Conservation (phyloP, 2,329 filamentous ascomycete species). For the Phyllosticta citrichinensis region DNA sequence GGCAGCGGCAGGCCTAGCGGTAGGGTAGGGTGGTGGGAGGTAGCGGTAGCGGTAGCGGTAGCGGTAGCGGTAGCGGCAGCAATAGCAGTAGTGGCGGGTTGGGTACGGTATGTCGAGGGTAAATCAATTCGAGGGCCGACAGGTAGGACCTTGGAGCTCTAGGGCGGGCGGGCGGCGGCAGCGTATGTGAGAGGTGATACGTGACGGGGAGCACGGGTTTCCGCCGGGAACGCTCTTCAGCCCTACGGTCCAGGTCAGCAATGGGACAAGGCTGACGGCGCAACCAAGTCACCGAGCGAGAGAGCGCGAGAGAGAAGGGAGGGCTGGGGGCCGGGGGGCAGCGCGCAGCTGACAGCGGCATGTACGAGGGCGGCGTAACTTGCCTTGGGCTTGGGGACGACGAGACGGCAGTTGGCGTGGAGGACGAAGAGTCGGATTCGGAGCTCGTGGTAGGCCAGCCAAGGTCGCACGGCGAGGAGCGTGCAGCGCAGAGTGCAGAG, state of each 20-base stretch:
- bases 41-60: neutral
- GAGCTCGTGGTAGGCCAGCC: neutral
- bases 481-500: neutral
- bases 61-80: neutral
- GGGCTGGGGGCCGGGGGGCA: neutral
- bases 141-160: neutral
- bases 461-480: neutral
- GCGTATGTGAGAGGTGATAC: neutral
- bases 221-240: slow-evolving; percentile 9
- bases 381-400: neutral
- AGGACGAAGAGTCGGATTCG: no score
- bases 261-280: neutral
- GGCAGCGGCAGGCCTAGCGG: neutral
- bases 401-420: no score
- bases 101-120: neutral
- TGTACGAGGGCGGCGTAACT: neutral
- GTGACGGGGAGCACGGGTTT: slow-evolving; percentile 4
- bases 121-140: neutral
- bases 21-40: slow-evolving; percentile 4
- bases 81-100: neutral
- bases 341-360: neutral
- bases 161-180: neutral
- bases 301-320: neutral
- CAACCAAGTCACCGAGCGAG: neutral
- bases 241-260: slow-evolving; percentile 3